Evolutionary conservation across 2,329 filamentous ascomycete species (phyloP).

Genomic region (Trichoderma guizhouense): DNA sequence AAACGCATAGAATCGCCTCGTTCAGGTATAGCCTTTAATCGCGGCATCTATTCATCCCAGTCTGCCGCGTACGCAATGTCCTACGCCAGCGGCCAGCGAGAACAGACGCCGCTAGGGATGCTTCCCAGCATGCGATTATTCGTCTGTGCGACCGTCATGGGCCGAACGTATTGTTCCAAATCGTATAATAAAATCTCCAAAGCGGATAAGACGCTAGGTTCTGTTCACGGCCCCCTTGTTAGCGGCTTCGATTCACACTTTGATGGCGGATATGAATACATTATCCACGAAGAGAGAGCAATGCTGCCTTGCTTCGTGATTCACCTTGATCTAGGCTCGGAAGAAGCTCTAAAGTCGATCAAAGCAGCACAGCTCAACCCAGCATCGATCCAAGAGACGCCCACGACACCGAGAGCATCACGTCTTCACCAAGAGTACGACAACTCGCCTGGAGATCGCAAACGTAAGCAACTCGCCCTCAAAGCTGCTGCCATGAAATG

Average conservation of each 20-base stretch:
- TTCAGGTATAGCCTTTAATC: constrained; percentile 37
- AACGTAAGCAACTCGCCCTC: constrained; percentile 36
- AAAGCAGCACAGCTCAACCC: background rate
- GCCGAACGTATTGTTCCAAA: constrained; percentile 32
- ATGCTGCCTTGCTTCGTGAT: background rate
- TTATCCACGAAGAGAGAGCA: background rate
- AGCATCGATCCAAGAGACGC: background rate
- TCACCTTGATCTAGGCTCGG: background rate
- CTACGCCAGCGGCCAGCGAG: constrained; percentile 32
- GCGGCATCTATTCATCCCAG: constrained; percentile 45
- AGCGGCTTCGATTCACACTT: background rate
- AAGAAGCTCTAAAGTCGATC: background rate
- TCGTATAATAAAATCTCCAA: background rate
- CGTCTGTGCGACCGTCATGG: constrained; percentile 47
- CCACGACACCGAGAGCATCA: background rate
- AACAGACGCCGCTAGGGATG: constrained; percentile 29
- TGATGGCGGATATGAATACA: background rate
- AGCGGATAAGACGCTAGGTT: constrained; percentile 9
- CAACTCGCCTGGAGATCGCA: constrained; percentile 33
- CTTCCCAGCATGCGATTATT: constrained; percentile 41
- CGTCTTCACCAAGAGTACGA: constrained; percentile 18
- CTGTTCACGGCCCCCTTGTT: background rate
- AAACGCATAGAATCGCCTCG: constrained; percentile 20
- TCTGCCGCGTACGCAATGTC: constrained; percentile 36
- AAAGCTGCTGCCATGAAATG: constrained; percentile 43